These are phyloP conservation scores for Stevia rebaudiana DNA, from an alignment of 140 eudicot species.

Conservation along the genomic window DNA sequence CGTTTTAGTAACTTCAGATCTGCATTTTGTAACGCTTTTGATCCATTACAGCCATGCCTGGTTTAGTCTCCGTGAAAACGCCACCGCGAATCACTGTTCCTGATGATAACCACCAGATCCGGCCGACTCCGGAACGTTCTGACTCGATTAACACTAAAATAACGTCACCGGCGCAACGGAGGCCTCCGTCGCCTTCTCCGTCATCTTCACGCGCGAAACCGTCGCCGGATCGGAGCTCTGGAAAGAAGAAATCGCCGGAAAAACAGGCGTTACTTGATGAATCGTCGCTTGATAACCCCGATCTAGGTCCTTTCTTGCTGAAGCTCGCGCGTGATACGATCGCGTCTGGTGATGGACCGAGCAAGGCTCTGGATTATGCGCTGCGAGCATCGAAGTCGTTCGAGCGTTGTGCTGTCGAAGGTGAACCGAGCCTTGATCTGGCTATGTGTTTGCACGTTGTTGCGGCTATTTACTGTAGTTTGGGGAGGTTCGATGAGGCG, in stretches of 20 bases:
- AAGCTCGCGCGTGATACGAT: constrained; percentile 91
- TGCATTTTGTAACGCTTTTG: background rate
- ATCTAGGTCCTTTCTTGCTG: constrained; percentile 88
- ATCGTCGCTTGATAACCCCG: constrained; percentile 79
- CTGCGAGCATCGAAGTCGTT: constrained; percentile 85
- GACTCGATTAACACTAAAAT: constrained; percentile 37
- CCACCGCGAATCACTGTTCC: constrained; percentile 69
- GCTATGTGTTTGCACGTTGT: constrained; percentile 97
- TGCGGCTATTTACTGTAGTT: constrained; percentile 92
- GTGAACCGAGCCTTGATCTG: constrained; percentile 88
- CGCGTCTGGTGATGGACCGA: constrained; percentile 91
- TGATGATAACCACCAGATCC: constrained; percentile 54
- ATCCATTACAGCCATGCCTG: constrained; percentile 48
- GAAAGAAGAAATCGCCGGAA: constrained; percentile 76
- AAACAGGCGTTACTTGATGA: constrained; percentile 43
- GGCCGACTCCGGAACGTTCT: constrained; percentile 40
- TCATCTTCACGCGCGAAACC: constrained; percentile 92
- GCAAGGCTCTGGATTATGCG: constrained; percentile 85
- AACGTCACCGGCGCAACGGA: constrained; percentile 51
- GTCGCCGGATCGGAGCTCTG: constrained; percentile 92
- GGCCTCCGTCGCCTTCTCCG: constrained; percentile 87
- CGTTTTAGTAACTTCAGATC: background rate
- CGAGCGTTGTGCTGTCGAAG: constrained; percentile 67
- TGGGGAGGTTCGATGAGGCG: constrained; percentile 93
- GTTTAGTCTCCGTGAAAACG: constrained; percentile 78